Percentiles rank a stretch among this genome's conserved stretches.
Conservation (phyloP, 495 filamentous ascomycete species). For the Neurospora pannonica region DNA sequence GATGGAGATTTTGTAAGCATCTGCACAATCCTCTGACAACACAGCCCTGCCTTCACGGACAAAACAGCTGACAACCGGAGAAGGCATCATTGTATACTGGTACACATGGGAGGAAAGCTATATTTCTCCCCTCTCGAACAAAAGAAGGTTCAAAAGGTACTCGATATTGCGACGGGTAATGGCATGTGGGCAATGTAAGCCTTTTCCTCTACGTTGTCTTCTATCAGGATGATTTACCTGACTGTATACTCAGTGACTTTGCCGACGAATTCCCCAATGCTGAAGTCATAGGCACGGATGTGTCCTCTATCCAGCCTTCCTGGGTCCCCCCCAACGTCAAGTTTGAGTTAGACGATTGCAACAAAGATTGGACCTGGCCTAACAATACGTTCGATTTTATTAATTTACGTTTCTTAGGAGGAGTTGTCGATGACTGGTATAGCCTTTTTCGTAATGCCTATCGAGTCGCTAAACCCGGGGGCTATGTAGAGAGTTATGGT, state of each 20-base stretch:
- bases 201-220: neutral
- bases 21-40: neutral
- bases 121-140: slow-evolving; percentile 39
- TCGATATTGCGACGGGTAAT: slow-evolving; percentile 54
- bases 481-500: slow-evolving; percentile 18
- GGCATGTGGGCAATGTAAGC: slow-evolving; percentile 45
- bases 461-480: slow-evolving; percentile 27
- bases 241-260: slow-evolving; percentile 3
- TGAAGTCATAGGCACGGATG: slow-evolving; percentile 51
- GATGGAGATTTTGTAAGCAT: slow-evolving; percentile 19
- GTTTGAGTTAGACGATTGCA: slow-evolving; percentile 49
- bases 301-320: slow-evolving; percentile 44
- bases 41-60: neutral
- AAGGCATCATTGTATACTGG: neutral
- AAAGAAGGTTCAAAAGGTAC: slow-evolving; percentile 35
- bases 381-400: slow-evolving; percentile 51
- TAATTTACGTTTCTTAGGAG: slow-evolving; percentile 47
- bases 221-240: neutral
- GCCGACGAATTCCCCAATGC: slow-evolving; percentile 41
- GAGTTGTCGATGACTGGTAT: slow-evolving; percentile 48
- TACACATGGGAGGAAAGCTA: slow-evolving; percentile 23
- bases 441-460: slow-evolving; percentile 26
- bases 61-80: neutral
- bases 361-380: slow-evolving; percentile 40
- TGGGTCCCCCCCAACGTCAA: slow-evolving; percentile 38